A percentile compares a stretch with the other conserved stretches of the same genome.
Conservation (phyloP, 805 yeast genomes). For the Myxozyma neotropica region DNA sequence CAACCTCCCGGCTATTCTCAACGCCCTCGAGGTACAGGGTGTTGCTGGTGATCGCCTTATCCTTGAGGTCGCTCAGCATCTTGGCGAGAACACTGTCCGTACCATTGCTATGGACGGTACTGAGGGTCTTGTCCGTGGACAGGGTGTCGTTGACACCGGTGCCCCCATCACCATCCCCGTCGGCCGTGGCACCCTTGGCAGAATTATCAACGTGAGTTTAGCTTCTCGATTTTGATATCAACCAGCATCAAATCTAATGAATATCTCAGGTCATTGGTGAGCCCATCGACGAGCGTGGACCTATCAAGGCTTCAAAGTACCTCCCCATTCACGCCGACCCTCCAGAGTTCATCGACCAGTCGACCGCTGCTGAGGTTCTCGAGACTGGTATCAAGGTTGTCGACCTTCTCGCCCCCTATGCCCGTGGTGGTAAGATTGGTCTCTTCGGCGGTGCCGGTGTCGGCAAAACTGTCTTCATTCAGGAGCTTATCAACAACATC, state of each 20-base stretch:
- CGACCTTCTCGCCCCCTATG: conserved; percentile 98
- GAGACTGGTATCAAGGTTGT: conserved; percentile 99
- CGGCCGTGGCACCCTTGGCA: conserved; percentile 98
- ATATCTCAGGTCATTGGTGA: conserved; percentile 68
- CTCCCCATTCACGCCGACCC: conserved; percentile 99
- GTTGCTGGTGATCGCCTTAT: conserved; percentile 75
- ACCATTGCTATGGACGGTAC: conserved; percentile 99
- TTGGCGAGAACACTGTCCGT: conserved; percentile 99
- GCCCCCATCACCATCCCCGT: conserved; percentile 99
- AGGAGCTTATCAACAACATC: conserved; percentile 98
- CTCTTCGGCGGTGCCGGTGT: conserved; percentile 99
- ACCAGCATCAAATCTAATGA: neutral
- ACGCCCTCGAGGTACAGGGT: conserved; percentile 88
- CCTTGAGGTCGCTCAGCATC: conserved; percentile 98
- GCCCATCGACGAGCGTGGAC: conserved; percentile 99
- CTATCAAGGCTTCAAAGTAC: conserved; percentile 86
- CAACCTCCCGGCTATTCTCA: conserved; percentile 93
- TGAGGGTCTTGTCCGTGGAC: conserved; percentile 99
- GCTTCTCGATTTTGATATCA: too few relatives aligned
- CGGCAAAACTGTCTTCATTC: conserved; percentile 99
- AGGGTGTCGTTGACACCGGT: conserved; percentile 89
- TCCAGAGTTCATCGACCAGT: conserved; percentile 93
- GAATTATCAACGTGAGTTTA: conserved; percentile 78
- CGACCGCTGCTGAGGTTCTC: conserved; percentile 95
- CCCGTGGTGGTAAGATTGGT: conserved; percentile 99